phyloP scores from a whole-genome alignment of 2,329 filamentous ascomycete genomes.

The Fusarium multiceps region DNA sequence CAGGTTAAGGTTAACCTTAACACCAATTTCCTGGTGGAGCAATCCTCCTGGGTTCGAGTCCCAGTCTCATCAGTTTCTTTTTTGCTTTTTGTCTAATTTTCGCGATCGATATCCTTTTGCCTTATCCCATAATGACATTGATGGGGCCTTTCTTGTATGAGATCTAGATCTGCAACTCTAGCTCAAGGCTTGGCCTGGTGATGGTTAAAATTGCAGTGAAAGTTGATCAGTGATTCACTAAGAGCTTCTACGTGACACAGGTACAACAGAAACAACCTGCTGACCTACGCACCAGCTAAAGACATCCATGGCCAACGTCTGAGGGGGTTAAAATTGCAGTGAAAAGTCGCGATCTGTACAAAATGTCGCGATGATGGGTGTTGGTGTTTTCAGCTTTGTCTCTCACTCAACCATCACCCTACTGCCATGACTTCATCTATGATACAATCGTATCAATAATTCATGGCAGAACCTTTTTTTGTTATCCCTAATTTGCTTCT shows the following conservation, averaged over 20 bases:
- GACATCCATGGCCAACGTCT: too few species aligned
- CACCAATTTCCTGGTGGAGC: slow-evolving; percentile 46
- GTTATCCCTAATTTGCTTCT: slow-evolving; percentile 12
- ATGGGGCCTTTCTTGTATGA: fast-evolving
- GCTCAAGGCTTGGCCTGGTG: not conserved
- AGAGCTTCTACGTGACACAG: not conserved
- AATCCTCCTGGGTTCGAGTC: slow-evolving; percentile 48
- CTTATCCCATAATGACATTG: not conserved
- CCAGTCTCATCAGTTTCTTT: slow-evolving; percentile 46
- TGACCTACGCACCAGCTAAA: not conserved
- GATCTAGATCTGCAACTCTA: not conserved
- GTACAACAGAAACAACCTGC: not conserved
- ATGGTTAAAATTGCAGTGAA: not conserved
- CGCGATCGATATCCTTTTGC: not conserved
- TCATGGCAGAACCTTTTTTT: not conserved
- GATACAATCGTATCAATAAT: not conserved
- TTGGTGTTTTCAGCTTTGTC: not conserved
- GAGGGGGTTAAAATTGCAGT: not conserved
- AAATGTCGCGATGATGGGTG: too few species aligned
- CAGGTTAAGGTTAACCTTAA: slow-evolving; percentile 47
- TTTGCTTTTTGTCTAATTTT: not conserved
- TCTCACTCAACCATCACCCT: not conserved
- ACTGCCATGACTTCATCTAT: slow-evolving; percentile 20
- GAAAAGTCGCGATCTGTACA: too few species aligned
- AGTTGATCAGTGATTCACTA: not conserved